Base-by-base conservation (phyloP, 1,284 basidiomycete species). In the Melampsora larici-populina region DNA sequence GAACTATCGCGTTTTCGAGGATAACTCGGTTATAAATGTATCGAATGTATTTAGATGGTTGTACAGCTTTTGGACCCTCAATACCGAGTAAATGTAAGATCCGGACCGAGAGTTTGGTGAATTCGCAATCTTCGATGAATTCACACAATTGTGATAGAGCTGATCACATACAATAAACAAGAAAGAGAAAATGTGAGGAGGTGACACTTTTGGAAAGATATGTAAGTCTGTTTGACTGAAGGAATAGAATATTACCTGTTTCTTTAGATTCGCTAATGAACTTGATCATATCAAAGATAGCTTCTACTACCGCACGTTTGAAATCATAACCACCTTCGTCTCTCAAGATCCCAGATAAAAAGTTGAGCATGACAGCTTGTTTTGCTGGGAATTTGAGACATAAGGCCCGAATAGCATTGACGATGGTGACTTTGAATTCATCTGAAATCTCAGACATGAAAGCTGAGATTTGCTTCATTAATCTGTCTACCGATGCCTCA, bases 1-100 rank as follows among this genome's bases (percentile, higher is more conserved):
- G 88, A 51, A 99, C 97, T 70, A 97, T 96, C 17, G 97, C 94
- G 82, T 99, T 99, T 85, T 99, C 97, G 81, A 99, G 87, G 26
- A 99, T 94, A 51, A 99, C 97, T 49, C 97, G 93, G 86, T 99
- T 99, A 86, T 99, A 99, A 83, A 99, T 99, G 87, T 96, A 99
- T 66, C 97, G 92, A 83, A 99, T 99, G 85, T 96, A 99, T 86
- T 98, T 99, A 73, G 94, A 91, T 13, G 97, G 97, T 84, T 97
- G 92, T 26, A 91, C 90, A 70, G 94, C 92, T 84, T 94, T 93
- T 67, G 97, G 97, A 13, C 97, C 97, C 85, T 99, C 97, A 75
- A 94, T 88, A 67, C 97, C 97, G 65, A 99, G 90, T 51, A 99
- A 86, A 84, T 99, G 92, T 49, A 99, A 88, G 81, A 99, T 94